These are phyloP conservation scores for Pyrus pyrifolia DNA, from an alignment of 306 rosid species.

Conservation along the genomic window DNA sequence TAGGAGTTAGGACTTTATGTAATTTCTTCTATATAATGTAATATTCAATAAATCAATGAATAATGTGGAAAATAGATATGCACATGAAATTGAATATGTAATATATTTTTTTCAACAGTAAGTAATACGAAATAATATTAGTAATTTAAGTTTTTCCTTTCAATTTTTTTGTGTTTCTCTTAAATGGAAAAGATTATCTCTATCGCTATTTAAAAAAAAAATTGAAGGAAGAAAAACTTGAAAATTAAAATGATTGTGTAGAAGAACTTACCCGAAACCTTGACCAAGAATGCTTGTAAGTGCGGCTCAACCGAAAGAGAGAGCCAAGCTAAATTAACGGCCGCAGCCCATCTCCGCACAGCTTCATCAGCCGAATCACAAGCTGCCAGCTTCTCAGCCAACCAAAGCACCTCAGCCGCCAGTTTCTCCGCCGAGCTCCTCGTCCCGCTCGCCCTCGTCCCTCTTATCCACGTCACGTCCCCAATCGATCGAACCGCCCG, in stretches of 20 bases:
- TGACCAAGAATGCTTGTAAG: slow-evolving; percentile 52
- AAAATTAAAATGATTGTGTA: not conserved
- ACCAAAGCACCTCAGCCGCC: slow-evolving; percentile 67
- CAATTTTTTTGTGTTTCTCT: too few species aligned
- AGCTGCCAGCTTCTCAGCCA: slow-evolving; percentile 53
- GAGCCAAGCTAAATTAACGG: slow-evolving; percentile 46
- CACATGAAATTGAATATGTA: too few species aligned
- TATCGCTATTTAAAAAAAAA: too few species aligned
- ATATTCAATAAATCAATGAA: too few species aligned
- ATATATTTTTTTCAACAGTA: too few species aligned
- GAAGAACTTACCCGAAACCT: slow-evolving; percentile 40
- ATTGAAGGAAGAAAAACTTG: too few species aligned
- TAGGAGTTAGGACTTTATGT: too few species aligned
- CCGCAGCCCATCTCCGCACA: slow-evolving; percentile 45
- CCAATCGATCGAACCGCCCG: slow-evolving; percentile 21
- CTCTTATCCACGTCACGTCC: not conserved
- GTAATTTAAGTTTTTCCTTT: too few species aligned
- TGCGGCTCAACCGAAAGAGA: slow-evolving; percentile 60
- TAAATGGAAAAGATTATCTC: too few species aligned
- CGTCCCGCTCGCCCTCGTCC: not conserved
- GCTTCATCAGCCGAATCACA: slow-evolving; percentile 49
- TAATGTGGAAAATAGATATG: too few species aligned
- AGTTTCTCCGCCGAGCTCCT: slow-evolving; percentile 52
- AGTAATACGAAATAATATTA: too few species aligned
- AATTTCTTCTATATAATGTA: too few species aligned